Evolutionary conservation across 305 asterid species (phyloP), one percentile per base, ranked within the genome.

Genomic region (Stenogyne calaminthoides): DNA sequence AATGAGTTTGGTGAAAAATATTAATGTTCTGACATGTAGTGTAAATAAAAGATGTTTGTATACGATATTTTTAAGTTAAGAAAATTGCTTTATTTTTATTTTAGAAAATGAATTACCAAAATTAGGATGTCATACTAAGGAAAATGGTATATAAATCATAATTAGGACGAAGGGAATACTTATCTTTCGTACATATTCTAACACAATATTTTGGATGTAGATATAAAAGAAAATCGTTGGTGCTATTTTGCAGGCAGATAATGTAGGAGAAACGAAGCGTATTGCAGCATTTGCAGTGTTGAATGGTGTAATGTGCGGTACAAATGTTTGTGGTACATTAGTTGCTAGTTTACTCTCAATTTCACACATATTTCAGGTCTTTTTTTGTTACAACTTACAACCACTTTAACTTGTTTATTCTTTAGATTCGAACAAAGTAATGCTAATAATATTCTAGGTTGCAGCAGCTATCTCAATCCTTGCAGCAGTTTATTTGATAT

Each of bases 271-370:
- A 74, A 83, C 15, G 59, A 84, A 72, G 44, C 86, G 87, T 22
- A 80, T 80, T 10, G 68, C 84, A 19, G 83, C 80, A 52, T 80
- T 84, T 46, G 81, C 82, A 14, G 74, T 81, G 37, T 57, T 86
- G 62, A 76, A 58, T 16, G 87, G 91, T 4, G 87, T 84, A 14
- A 75, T 80, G 1, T 71, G 78, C 40, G 82, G 75, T 12, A 84
- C 87, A 51, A 67, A 70, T 60, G 71, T 86, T 58, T 51, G 80
- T 77, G 84, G 86, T 2, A 80, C 82, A 71, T 75, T 79, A 32
- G 80, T 82, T 12, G 86, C 87, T 70, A 84, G 80, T 62, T 75
- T 82, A 1, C 84, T 81, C 71, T 72, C 89, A 9, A 68, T 82
- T n/a, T 29, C 84, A 56, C 86, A 60, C 54, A 82, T 84, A 52